A percentile compares a stretch with the other conserved stretches of the same genome.
These are phyloP conservation scores for Chionographis japonica DNA, from an alignment of 106 monocot species.

Conservation along the genomic window DNA sequence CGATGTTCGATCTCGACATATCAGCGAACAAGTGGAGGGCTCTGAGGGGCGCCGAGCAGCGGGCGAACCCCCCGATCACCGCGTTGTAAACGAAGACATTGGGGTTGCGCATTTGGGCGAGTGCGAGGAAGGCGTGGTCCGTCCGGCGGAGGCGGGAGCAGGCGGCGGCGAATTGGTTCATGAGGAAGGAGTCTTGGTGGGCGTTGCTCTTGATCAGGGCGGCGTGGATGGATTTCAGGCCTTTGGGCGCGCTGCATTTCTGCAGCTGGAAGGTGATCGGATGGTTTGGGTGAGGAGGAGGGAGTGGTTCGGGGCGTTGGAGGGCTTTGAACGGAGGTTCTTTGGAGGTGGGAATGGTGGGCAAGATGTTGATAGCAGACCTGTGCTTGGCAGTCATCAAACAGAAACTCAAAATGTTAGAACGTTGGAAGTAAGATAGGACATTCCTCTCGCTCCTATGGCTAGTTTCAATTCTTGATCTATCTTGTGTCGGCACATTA, in stretches of 20 bases:
- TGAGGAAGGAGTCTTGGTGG: conserved; percentile 42
- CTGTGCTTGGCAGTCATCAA: no score
- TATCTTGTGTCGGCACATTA: no score
- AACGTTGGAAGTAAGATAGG: no score
- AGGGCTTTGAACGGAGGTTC: no score
- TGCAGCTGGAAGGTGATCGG: conserved; percentile 7
- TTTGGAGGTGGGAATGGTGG: no score
- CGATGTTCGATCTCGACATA: conserved; percentile 7
- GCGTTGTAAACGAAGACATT: conserved; percentile 57
- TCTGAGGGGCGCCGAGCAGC: conserved; percentile 5
- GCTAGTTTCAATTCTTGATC: no score
- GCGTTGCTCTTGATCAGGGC: conserved; percentile 26
- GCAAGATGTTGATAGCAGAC: no score
- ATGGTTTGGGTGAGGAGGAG: not conserved
- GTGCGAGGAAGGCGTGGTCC: conserved; percentile 24
- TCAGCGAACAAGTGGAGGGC: conserved; percentile 28
- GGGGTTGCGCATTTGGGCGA: conserved; percentile 30
- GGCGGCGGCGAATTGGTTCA: conserved; percentile 39
- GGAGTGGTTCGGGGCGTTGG: not conserved
- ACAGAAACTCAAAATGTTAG: no score
- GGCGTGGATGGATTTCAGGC: conserved; percentile 29
- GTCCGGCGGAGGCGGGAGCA: conserved; percentile 29
- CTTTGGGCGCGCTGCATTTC: conserved; percentile 13
- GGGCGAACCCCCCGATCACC: conserved; percentile 30
- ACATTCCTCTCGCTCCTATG: no score